These are phyloP conservation scores for Paecilomyces sp. DNA, from an alignment of 2,329 filamentous ascomycete species.

Conservation along the genomic window DNA sequence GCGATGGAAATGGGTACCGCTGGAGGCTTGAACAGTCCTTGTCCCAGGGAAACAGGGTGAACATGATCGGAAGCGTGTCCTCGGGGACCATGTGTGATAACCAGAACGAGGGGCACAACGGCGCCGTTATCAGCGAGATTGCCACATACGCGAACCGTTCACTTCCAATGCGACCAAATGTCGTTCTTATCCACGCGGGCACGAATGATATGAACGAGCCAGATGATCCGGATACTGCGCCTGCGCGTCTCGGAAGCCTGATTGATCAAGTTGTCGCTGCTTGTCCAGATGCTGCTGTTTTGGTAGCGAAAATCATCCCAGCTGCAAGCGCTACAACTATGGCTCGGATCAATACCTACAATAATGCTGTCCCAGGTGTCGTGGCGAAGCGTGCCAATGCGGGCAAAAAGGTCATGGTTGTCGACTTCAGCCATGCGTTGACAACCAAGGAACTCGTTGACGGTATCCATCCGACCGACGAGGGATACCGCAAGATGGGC, in stretches of 20 bases:
- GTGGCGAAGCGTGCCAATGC: slow-evolving; percentile 11
- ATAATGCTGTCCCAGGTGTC: slow-evolving; percentile 15
- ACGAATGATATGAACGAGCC: slow-evolving; percentile 24
- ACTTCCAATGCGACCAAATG: slow-evolving; percentile 18
- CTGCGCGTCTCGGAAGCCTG: slow-evolving; percentile 22
- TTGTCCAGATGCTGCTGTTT: slow-evolving; percentile 24
- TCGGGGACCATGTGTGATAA: slow-evolving; percentile 22
- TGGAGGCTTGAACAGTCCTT: slow-evolving; percentile 18
- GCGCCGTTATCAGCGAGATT: slow-evolving; percentile 22
- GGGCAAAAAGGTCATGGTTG: slow-evolving; percentile 18
- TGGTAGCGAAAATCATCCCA: slow-evolving; percentile 31
- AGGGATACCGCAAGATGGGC: slow-evolving; percentile 22
- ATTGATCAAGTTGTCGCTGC: slow-evolving; percentile 23
- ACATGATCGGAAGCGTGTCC: slow-evolving; percentile 4
- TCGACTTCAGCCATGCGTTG: slow-evolving; percentile 13
- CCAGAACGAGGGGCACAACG: slow-evolving; percentile 7
- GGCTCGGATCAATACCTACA: slow-evolving; percentile 14
- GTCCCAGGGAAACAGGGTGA: slow-evolving; percentile 8
- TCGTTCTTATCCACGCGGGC: slow-evolving; percentile 25
- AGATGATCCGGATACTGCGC: slow-evolving; percentile 18
- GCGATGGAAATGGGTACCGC: slow-evolving; percentile 30
- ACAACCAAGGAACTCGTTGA: slow-evolving; percentile 16
- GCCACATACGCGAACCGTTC: slow-evolving; percentile 8
- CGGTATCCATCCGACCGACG: slow-evolving; percentile 19
- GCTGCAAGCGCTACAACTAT: slow-evolving; percentile 8